Base-by-base conservation (phyloP, 208 protist genomes). In the Naegleria fowleri region DNA sequence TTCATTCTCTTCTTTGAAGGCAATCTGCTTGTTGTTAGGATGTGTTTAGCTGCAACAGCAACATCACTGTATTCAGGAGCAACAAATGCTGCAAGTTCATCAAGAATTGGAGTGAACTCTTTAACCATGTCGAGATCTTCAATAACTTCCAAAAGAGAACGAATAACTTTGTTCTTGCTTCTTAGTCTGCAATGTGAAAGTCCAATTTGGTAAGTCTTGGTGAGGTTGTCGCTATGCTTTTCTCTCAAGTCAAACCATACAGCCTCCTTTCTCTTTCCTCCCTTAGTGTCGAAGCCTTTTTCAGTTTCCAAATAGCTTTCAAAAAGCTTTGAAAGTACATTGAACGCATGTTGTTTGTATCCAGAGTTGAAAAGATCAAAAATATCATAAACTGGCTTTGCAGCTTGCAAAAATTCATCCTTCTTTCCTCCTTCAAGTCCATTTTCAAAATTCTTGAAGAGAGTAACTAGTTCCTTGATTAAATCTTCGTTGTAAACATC, bases 231-330 rank as follows among this genome's bases (percentile, higher is more conserved):
- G 6, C 5, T 55, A 16, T 55, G 38, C n/a, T 91, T 41, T 9
- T 91, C 39, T 83, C 90, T 59, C 7, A 91, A 51, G 15, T 84
- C 38, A 19, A 84, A 85, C 25, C 36, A 88, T 33, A 91, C 55
- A 29, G 76, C 22, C 83, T 91, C 89, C 39, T 25, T 36, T 75
- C 38, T 58, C n/a, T 67, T 89, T 19, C 29, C 48, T 36, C 67
- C 67, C 9, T 93, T 92, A 15, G 92, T 91, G 90, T 96, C 94
- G 92, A 97, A 96, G 13, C 92, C 29, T 3, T 88, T 91, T 90
- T 98, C 96, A 22, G 96, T 92, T 7, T 43, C 41, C 22, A 97
- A 86, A 93, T 97, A 97, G 29, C 95, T 93, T 9, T 94, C 91
- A 4, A 97, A 90, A 48, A 97, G 92, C 67, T 92, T 93, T 41